Conservation (phyloP, 768 basidiomycete species). For the Phaeotremella fagi region DNA sequence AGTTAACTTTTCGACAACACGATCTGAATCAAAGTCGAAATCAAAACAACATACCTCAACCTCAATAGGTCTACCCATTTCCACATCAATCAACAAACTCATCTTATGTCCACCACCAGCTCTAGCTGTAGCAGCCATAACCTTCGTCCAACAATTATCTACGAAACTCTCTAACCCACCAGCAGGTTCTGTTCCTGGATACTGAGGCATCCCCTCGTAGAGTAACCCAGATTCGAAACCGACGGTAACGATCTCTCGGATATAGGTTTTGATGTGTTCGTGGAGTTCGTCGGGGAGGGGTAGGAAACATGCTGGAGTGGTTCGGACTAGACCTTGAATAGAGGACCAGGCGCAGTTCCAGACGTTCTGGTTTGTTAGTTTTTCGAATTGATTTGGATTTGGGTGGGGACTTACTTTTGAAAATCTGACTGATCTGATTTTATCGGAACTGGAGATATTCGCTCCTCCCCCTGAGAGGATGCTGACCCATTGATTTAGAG, state of each 20-base stretch:
- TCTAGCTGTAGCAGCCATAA: not conserved
- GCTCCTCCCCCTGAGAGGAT: constrained; percentile 31
- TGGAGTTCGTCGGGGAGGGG: constrained; percentile 5
- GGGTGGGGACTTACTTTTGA: constrained; percentile 18
- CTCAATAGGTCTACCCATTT: constrained; percentile 36
- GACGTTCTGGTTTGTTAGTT: constrained; percentile 30
- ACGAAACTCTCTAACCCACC: not conserved
- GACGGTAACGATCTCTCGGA: constrained; percentile 33
- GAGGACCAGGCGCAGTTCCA: constrained; percentile 41
- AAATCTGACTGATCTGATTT: constrained; percentile 25
- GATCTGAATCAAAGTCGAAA: not conserved
- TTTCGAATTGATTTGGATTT: not conserved
- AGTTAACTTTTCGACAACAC: not conserved
- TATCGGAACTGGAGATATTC: constrained; percentile 17
- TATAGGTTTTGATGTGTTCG: constrained; percentile 21
- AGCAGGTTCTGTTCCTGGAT: constrained; percentile 11
- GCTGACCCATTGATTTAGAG: constrained; percentile 21
- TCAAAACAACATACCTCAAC: constrained; percentile 25
- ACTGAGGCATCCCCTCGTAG: constrained; percentile 21
- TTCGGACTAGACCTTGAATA: constrained; percentile 30
- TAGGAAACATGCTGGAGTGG: constrained; percentile 19
- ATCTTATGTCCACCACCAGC: constrained; percentile 25
- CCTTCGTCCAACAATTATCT: not conserved
- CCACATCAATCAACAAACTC: constrained; percentile 40
- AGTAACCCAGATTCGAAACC: constrained; percentile 37